Conservation (phyloP, 345 rosid species). For the Capsella bursapastoris region DNA sequence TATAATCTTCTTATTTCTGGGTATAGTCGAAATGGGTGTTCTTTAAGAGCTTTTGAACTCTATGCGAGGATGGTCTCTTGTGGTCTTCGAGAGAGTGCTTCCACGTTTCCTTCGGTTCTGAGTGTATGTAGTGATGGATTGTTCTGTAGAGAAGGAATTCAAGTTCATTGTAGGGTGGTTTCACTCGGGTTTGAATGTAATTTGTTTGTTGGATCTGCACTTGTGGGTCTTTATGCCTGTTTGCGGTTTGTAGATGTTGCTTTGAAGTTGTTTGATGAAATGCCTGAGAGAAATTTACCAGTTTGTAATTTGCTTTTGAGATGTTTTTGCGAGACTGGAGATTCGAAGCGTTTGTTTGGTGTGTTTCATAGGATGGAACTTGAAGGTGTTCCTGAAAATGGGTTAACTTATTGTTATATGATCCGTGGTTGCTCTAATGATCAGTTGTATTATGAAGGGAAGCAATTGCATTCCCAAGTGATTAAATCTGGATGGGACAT, state of each 20-base stretch:
- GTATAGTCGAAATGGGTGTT: slow-evolving; percentile 48
- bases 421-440: slow-evolving; percentile 58
- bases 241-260: slow-evolving; percentile 55
- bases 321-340: slow-evolving; percentile 54
- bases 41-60: slow-evolving; percentile 47
- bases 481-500: slow-evolving; percentile 61
- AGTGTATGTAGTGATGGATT: slow-evolving; percentile 58
- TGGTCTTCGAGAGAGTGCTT: slow-evolving; percentile 66
- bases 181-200: slow-evolving; percentile 61
- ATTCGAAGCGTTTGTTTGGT: slow-evolving; percentile 46
- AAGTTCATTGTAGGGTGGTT: slow-evolving; percentile 72
- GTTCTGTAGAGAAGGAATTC: slow-evolving; percentile 61
- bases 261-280: slow-evolving; percentile 60
- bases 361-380: slow-evolving; percentile 51
- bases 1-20: slow-evolving; percentile 75
- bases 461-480: slow-evolving; percentile 66
- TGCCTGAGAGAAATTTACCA: slow-evolving; percentile 66
- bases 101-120: slow-evolving; percentile 68
- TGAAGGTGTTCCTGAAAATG: slow-evolving; percentile 59
- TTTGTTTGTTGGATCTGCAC: slow-evolving; percentile 60
- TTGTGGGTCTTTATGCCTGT: slow-evolving; percentile 59
- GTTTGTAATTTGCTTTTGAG: slow-evolving; percentile 63
- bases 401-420: slow-evolving; percentile 73
- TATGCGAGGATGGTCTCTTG: slow-evolving; percentile 59
- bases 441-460: slow-evolving; percentile 62